Evolutionary conservation across 768 basidiomycete species (phyloP).

Genomic region (Royoungia palumana): DNA sequence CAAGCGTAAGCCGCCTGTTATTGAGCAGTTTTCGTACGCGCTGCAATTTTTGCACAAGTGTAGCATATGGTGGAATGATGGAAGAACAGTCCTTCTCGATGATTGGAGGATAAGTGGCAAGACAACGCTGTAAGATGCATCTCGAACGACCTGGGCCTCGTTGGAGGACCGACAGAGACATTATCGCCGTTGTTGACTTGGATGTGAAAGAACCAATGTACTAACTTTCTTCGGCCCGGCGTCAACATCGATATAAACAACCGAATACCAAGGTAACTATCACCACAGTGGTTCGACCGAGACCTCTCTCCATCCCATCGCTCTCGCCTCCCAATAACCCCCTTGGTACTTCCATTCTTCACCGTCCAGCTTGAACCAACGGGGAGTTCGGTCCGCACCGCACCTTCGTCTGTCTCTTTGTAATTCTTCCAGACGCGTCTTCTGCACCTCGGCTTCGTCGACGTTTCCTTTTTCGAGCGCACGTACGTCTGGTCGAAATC

Average conservation of each 20-base stretch:
- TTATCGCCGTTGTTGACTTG: constrained; percentile 3
- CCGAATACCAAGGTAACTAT: constrained; percentile 14
- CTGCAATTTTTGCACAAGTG: constrained; percentile 66
- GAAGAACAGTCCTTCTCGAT: constrained; percentile 59
- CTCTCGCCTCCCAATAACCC: constrained; percentile 80
- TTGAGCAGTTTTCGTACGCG: constrained; percentile 64
- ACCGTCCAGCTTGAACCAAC: constrained; percentile 70
- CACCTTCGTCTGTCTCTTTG: constrained; percentile 69
- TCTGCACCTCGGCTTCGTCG: constrained; percentile 69
- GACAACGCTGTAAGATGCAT: constrained; percentile 24
- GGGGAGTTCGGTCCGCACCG: constrained; percentile 57
- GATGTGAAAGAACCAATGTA: background rate
- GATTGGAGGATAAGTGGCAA: constrained; percentile 41
- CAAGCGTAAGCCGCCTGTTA: constrained; percentile 81
- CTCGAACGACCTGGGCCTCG: constrained; percentile 10
- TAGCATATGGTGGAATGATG: constrained; percentile 83
- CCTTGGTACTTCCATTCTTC: constrained; percentile 77
- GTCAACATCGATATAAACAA: background rate
- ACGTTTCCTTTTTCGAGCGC: constrained; percentile 77
- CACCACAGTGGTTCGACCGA: constrained; percentile 60
- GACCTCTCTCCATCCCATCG: constrained; percentile 57
- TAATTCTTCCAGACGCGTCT: constrained; percentile 66
- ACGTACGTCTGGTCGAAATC: constrained; percentile 76
- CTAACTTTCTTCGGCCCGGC: too few species aligned
- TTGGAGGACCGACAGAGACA: constrained; percentile 23